Percentiles rank a stretch among this genome's conserved stretches.
Evolutionary conservation across 768 basidiomycete genomes (phyloP).

Genomic region (Auricularia cornea): DNA sequence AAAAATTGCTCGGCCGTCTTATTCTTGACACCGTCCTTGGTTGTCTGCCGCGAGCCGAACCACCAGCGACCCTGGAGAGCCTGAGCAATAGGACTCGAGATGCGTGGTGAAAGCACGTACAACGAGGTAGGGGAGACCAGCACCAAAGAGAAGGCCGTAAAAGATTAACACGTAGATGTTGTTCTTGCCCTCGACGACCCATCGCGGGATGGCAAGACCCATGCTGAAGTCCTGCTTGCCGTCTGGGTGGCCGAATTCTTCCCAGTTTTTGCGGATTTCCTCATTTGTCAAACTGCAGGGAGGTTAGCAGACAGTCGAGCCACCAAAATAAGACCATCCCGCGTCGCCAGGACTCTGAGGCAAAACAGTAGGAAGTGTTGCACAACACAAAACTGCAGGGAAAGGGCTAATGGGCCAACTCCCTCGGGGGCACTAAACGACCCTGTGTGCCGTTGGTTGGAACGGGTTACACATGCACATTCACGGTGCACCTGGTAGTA

Average conservation of each 20-base stretch:
- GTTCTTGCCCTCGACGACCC: constrained; percentile 90
- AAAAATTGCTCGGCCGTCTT: constrained; percentile 81
- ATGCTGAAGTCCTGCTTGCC: constrained; percentile 91
- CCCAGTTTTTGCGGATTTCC: constrained; percentile 81
- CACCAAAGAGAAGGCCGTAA: constrained; percentile 85
- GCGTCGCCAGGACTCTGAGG: too few species aligned
- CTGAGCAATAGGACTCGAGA: too few species aligned
- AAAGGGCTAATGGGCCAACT: too few species aligned
- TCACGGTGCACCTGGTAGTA: too few species aligned
- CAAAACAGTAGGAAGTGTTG: too few species aligned
- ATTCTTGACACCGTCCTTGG: constrained; percentile 84
- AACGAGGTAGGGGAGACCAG: constrained; percentile 76
- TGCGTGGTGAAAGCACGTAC: constrained; percentile 33
- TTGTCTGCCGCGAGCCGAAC: constrained; percentile 84
- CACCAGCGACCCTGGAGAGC: constrained; percentile 76
- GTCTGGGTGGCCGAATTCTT: constrained; percentile 88
- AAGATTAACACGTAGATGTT: constrained; percentile 82
- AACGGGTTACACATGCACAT: too few species aligned
- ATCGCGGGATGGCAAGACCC: constrained; percentile 90
- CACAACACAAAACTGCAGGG: too few species aligned
- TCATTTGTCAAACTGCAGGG: constrained; percentile 77
- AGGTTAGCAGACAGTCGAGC: background rate
- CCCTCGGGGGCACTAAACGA: too few species aligned
- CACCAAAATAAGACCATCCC: too few species aligned
- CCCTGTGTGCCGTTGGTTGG: too few species aligned